Conservation (phyloP, 441 rosid species). For the Sinapis alba region DNA sequence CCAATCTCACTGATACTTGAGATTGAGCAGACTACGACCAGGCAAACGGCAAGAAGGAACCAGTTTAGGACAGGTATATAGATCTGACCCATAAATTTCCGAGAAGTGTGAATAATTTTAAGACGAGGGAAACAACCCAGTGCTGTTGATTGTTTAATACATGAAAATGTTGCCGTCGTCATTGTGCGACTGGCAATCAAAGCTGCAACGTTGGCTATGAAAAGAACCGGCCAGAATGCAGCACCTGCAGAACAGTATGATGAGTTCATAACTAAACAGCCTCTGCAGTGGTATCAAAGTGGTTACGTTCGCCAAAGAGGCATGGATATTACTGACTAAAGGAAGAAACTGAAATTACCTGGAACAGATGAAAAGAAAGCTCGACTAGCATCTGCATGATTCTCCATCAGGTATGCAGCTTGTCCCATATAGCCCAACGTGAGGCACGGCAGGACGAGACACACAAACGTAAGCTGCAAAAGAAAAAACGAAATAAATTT, state of each 20-base stretch:
- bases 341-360: conserved; percentile 50
- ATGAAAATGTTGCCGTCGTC: conserved; percentile 99
- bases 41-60: conserved; percentile 87
- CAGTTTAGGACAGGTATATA: conserved; percentile 97
- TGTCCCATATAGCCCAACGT: conserved; percentile 96
- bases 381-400: conserved; percentile 60
- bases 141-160: conserved; percentile 93
- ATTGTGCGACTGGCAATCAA: conserved; percentile 94
- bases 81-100: conserved; percentile 98
- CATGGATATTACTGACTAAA: conserved; percentile 10
- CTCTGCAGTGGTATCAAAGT: not conserved
- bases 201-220: conserved; percentile 90
- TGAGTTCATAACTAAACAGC: conserved; percentile 20
- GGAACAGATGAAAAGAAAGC: conserved; percentile 93
- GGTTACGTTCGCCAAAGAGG: conserved; percentile 11
- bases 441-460: conserved; percentile 96
- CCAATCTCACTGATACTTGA: conserved; percentile 87
- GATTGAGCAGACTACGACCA: conserved; percentile 77
- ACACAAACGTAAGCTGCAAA: conserved; percentile 96
- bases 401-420: conserved; percentile 90
- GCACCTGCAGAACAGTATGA: conserved; percentile 50
- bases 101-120: conserved; percentile 93
- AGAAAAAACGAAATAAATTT: conserved; percentile 43
- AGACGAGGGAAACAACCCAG: conserved; percentile 99
- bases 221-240: conserved; percentile 83